Evolutionary conservation across 495 filamentous ascomycete species (phyloP).

Genomic region (Tuber magnatum): DNA sequence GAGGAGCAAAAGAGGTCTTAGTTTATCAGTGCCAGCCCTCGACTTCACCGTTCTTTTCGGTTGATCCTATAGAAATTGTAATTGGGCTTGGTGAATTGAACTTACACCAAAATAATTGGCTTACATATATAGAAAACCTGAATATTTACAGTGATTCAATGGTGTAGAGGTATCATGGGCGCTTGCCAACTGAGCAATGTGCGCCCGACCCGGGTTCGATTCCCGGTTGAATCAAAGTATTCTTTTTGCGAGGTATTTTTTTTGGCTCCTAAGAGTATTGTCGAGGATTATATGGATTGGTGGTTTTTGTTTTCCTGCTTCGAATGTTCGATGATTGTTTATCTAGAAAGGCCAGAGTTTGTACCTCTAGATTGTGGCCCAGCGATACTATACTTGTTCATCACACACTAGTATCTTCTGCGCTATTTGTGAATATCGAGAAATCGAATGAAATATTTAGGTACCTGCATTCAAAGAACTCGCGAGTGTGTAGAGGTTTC

Average conservation of each 20-base stretch:
- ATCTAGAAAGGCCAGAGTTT: not conserved
- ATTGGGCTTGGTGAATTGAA: not conserved
- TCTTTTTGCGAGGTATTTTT: not conserved
- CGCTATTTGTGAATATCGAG: not conserved
- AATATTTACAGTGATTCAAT: slow-evolving; percentile 13
- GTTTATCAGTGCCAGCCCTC: not conserved
- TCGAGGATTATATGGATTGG: not conserved
- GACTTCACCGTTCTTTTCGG: not conserved
- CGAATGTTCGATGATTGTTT: not conserved
- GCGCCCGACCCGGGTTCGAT: slow-evolving; percentile 16
- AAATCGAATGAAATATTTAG: not conserved
- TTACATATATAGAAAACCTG: not conserved
- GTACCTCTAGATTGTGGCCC: not conserved
- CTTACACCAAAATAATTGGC: not conserved
- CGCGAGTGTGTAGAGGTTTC: not conserved
- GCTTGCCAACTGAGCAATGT: not conserved
- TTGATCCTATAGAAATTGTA: not conserved
- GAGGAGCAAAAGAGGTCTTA: not conserved
- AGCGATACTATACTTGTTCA: not conserved
- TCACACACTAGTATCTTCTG: not conserved
- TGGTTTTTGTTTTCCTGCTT: not conserved
- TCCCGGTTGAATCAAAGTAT: slow-evolving; percentile 9
- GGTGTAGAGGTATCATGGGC: slow-evolving; percentile 31
- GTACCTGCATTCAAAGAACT: not conserved
- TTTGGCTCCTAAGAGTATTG: not conserved